These are phyloP conservation scores for Lactifluus volemus DNA, from an alignment of 768 basidiomycete species.

Conservation along the genomic window DNA sequence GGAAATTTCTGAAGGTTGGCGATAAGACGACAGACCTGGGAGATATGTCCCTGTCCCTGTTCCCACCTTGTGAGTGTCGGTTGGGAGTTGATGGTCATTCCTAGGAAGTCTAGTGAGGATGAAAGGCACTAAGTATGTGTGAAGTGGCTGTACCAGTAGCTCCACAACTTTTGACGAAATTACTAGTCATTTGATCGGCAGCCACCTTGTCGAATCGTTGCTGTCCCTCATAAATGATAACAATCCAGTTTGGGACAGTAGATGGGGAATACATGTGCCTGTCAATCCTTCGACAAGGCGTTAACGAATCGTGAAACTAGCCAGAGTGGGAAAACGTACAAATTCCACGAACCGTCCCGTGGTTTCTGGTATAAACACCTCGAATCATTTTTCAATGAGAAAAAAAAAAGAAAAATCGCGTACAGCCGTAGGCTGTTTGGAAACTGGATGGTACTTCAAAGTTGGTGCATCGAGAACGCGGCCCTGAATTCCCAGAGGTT, in stretches of 20 bases:
- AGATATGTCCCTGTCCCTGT: slow-evolving; percentile 48
- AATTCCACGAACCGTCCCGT: slow-evolving; percentile 68
- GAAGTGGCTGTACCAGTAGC: slow-evolving; percentile 46
- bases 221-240: slow-evolving; percentile 61
- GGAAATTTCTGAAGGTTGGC: not conserved
- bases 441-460: slow-evolving; percentile 54
- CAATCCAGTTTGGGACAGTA: slow-evolving; percentile 47
- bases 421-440: slow-evolving; percentile 50
- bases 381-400: not conserved
- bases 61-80: slow-evolving; percentile 42
- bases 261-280: slow-evolving; percentile 57
- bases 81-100: slow-evolving; percentile 44
- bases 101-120: slow-evolving; percentile 27
- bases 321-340: slow-evolving; percentile 33
- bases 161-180: slow-evolving; percentile 39
- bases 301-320: not conserved
- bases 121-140: not conserved
- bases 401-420: slow-evolving; percentile 21
- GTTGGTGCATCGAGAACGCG: slow-evolving; percentile 56
- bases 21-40: not conserved
- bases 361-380: slow-evolving; percentile 36
- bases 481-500: slow-evolving; percentile 50
- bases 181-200: slow-evolving; percentile 45
- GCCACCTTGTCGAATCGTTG: slow-evolving; percentile 43
- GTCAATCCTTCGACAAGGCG: slow-evolving; percentile 43